Percentiles rank a stretch among this genome's conserved stretches.
Conservation (phyloP, 257 asterid genomes). For the Solanum pimpinellifolium region DNA sequence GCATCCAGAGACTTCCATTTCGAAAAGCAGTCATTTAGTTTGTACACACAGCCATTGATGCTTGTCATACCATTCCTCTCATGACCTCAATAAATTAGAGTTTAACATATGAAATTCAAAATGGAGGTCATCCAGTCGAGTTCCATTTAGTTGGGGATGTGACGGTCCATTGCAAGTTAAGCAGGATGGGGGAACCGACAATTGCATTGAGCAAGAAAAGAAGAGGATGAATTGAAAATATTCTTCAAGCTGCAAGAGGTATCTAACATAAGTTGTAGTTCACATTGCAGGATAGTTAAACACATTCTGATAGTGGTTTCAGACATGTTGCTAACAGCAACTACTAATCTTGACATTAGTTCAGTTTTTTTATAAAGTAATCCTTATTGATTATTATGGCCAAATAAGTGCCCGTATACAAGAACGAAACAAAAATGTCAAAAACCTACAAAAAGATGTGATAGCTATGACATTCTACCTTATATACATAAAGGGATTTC, state of each 20-base stretch:
- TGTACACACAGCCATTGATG: background rate
- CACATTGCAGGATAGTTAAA: background rate
- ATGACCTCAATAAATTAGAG: background rate
- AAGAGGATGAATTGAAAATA: background rate
- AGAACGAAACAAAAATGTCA: background rate
- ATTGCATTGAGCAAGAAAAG: background rate
- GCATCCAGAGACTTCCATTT: background rate
- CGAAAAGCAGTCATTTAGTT: background rate
- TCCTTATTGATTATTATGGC: background rate
- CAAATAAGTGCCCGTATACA: background rate
- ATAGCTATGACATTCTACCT: background rate
- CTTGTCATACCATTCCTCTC: background rate
- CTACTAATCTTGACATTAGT: background rate
- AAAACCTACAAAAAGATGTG: background rate
- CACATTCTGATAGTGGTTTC: background rate
- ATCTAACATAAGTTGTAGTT: background rate
- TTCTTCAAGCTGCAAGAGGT: background rate
- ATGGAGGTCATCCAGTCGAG: background rate
- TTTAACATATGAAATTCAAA: background rate
- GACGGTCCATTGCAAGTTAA: background rate
- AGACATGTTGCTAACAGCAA: background rate
- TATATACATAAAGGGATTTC: background rate
- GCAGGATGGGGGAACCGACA: background rate
- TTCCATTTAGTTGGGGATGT: background rate
- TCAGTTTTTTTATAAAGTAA: background rate